A percentile compares a stretch with the other conserved stretches of the same genome.
These are phyloP conservation scores for Kodamaea leandrae DNA, from an alignment of 805 yeast genomes.

Conservation along the genomic window DNA sequence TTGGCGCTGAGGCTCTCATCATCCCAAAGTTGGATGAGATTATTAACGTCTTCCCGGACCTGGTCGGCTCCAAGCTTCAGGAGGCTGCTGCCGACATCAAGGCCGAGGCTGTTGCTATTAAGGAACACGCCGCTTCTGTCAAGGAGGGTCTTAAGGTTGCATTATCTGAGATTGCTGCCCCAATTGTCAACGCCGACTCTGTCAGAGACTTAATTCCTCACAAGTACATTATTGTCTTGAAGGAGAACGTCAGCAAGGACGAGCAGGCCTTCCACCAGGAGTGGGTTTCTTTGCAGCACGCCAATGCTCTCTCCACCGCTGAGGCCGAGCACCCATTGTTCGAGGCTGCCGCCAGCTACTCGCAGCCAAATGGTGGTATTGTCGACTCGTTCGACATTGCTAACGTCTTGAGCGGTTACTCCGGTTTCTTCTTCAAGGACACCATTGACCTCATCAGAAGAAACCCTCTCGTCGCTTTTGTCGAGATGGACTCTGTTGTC, in stretches of 20 bases:
- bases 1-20: slow-evolving; percentile 38
- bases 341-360: slow-evolving; percentile 22
- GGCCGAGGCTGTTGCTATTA: slow-evolving; percentile 5
- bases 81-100: slow-evolving; percentile 4
- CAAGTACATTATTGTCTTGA: slow-evolving; percentile 84
- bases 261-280: slow-evolving; percentile 63
- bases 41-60: slow-evolving; percentile 22
- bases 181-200: slow-evolving; percentile 45
- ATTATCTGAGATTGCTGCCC: slow-evolving; percentile 23
- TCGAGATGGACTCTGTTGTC: slow-evolving; percentile 76
- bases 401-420: slow-evolving; percentile 66
- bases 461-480: slow-evolving; percentile 60
- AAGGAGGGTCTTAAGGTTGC: slow-evolving; percentile 13
- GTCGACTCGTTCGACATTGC: slow-evolving; percentile 60
- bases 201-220: slow-evolving; percentile 58
- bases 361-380: slow-evolving; percentile 15
- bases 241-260: slow-evolving; percentile 54
- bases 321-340: slow-evolving; percentile 36
- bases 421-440: slow-evolving; percentile 77
- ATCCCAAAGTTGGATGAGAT: slow-evolving; percentile 25
- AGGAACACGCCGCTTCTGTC: slow-evolving; percentile 6
- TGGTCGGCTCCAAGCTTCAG: background rate
- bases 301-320: slow-evolving; percentile 37
- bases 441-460: slow-evolving; percentile 71
- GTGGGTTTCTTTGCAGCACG: slow-evolving; percentile 58